Percentiles rank a stretch among this genome's conserved stretches.
Conservation (phyloP, 805 yeast species). For the Saturnispora diversa region DNA sequence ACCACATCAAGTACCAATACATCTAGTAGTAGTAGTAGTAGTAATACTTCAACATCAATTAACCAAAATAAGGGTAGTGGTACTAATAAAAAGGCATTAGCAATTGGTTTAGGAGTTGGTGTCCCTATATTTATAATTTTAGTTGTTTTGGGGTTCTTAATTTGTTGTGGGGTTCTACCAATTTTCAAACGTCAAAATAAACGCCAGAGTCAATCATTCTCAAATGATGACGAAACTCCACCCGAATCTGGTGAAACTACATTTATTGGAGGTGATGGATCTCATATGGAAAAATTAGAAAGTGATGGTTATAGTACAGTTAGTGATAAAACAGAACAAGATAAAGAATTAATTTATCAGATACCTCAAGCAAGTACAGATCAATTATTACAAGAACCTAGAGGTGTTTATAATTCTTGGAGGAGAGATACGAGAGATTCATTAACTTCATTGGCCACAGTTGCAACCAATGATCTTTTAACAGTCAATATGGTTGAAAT, state of each 20-base stretch:
- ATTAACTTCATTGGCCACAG: conserved; percentile 67
- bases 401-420: conserved; percentile 51
- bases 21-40: conserved; percentile 11
- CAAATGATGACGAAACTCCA: conserved; percentile 26
- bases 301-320: conserved; percentile 30
- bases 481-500: conserved; percentile 72
- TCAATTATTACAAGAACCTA: conserved; percentile 19
- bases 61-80: conserved; percentile 18
- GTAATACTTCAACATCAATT: conserved; percentile 24
- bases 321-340: conserved; percentile 27
- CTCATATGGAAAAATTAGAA: conserved; percentile 46
- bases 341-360: conserved; percentile 9
- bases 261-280: conserved; percentile 22
- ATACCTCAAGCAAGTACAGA: conserved; percentile 33
- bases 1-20: conserved; percentile 1
- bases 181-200: conserved; percentile 28
- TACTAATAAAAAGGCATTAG: conserved; percentile 45
- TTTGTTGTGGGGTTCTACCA: conserved; percentile 39
- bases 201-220: conserved; percentile 34
- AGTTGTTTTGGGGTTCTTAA: conserved; percentile 41
- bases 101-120: conserved; percentile 86
- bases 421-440: conserved; percentile 52
- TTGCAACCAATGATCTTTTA: conserved; percentile 75
- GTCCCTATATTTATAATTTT: conserved; percentile 54
- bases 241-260: conserved; percentile 22